phyloP scores from a whole-genome alignment of 306 rosid genomes.

The Vigna radiata region DNA sequence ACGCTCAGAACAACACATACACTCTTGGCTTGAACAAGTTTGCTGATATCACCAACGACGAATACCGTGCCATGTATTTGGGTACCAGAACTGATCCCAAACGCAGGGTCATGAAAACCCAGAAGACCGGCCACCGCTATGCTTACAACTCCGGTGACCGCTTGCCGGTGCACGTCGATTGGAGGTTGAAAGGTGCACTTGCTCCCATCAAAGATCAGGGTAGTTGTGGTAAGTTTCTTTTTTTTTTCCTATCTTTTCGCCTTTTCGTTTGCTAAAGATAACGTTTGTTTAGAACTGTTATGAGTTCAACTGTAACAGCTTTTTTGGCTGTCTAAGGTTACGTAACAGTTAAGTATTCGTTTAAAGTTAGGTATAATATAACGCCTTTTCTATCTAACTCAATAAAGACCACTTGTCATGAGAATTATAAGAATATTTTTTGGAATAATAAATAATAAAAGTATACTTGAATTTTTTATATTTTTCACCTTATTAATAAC shows the following conservation, averaged over 20 bases:
- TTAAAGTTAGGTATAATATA: not conserved
- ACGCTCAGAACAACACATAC: constrained; percentile 63
- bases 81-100: constrained; percentile 58
- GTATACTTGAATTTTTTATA: not conserved
- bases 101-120: constrained; percentile 64
- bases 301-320: not conserved
- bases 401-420: too few species aligned
- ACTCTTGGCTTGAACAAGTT: constrained; percentile 77
- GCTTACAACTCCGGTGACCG: constrained; percentile 46
- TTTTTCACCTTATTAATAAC: not conserved
- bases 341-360: not conserved
- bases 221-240: constrained; percentile 69
- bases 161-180: constrained; percentile 75
- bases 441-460: too few species aligned
- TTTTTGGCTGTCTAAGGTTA: not conserved
- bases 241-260: not conserved
- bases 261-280: not conserved
- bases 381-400: not conserved
- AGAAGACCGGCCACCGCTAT: constrained; percentile 67
- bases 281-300: too few species aligned
- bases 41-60: constrained; percentile 82
- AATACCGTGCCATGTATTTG: constrained; percentile 67
- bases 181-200: constrained; percentile 82
- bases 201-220: constrained; percentile 84
- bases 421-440: too few species aligned